Conservation (phyloP, 495 filamentous ascomycete species). For the Bacidia gigantensis region DNA sequence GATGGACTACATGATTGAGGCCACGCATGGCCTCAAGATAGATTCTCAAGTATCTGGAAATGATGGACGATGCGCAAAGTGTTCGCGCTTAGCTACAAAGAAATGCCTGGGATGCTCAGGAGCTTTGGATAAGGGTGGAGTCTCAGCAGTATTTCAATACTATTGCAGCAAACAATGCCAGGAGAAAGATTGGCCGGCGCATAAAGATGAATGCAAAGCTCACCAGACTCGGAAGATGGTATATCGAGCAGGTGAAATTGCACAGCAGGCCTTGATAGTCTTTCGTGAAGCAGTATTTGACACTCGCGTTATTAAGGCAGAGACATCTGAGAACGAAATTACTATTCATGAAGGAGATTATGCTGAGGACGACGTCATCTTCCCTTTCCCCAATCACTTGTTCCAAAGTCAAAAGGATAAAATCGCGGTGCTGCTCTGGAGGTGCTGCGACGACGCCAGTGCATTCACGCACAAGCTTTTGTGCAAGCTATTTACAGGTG, state of each 20-base stretch:
- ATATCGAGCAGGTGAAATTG: constrained; percentile 2
- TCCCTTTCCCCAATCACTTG: background rate
- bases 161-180: constrained; percentile 7
- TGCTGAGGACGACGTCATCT: background rate
- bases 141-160: background rate
- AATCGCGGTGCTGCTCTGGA: too few relatives aligned
- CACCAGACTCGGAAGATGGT: background rate
- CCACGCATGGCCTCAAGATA: too few relatives aligned
- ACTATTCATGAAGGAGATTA: background rate
- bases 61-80: background rate
- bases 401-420: too few relatives aligned
- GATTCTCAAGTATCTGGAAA: too few relatives aligned
- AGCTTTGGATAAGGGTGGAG: too few relatives aligned
- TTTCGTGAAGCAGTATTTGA: constrained; percentile 1
- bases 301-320: background rate
- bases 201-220: background rate
- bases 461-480: background rate
- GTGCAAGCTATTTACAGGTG: background rate
- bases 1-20: too few relatives aligned
- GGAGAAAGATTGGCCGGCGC: background rate
- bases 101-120: background rate
- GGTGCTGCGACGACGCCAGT: background rate
- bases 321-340: background rate
- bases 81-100: background rate
- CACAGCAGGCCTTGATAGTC: background rate